phyloP scores from a whole-genome alignment of 352 stramenopile genomes.

The Pythium apleroticum region DNA sequence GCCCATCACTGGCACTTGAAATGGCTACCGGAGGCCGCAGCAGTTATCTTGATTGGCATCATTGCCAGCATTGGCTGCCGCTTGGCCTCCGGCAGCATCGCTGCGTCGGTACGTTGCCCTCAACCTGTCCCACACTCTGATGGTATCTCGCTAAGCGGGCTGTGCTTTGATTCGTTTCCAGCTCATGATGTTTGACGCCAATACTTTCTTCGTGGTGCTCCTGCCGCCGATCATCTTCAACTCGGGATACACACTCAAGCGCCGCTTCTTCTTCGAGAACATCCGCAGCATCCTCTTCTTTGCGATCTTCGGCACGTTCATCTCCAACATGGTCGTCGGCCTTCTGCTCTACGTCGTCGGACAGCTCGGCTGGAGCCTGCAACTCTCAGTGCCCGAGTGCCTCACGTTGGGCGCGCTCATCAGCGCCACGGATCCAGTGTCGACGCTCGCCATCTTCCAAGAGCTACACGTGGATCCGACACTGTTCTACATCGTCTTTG shows the following conservation, averaged over 20 bases:
- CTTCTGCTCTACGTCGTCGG: constrained; percentile 45
- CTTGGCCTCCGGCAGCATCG: constrained; percentile 27
- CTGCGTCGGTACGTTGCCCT: constrained; percentile 31
- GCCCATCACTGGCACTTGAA: constrained; percentile 33
- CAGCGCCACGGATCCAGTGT: constrained; percentile 78
- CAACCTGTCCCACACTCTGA: no score
- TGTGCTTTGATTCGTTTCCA: constrained; percentile 8
- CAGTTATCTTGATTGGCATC: constrained; percentile 34
- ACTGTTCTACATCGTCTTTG: constrained; percentile 87
- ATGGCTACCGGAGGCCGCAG: constrained; percentile 30
- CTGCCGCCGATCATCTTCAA: constrained; percentile 88
- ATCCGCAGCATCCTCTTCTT: constrained; percentile 69
- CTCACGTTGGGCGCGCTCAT: constrained; percentile 78
- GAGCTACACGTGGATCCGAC: constrained; percentile 57
- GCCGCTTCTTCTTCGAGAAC: constrained; percentile 72
- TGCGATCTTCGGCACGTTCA: constrained; percentile 62
- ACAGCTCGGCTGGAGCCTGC: constrained; percentile 31
- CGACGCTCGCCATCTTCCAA: constrained; percentile 78
- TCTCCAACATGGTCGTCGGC: constrained; percentile 56
- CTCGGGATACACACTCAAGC: constrained; percentile 64
- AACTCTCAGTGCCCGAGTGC: constrained; percentile 55
- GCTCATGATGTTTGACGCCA: constrained; percentile 57
- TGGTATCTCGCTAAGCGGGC: not conserved
- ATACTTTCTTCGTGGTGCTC: constrained; percentile 81
- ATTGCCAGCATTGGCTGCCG: constrained; percentile 25